Base-by-base conservation (phyloP, 345 rosid species). In the Salix arbutifolia region DNA sequence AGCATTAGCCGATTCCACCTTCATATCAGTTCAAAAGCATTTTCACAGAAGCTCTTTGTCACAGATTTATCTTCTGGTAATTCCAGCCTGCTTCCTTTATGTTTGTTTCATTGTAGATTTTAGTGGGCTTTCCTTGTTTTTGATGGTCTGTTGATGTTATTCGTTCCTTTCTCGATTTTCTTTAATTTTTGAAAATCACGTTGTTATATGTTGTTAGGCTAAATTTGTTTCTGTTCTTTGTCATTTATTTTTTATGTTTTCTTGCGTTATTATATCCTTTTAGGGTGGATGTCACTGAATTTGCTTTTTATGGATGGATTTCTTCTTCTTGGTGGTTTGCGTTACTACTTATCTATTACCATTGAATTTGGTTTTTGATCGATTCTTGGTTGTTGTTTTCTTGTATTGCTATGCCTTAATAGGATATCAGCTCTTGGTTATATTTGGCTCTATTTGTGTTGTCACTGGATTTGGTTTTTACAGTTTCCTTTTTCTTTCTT, bases 1-100 rank as follows among this genome's bases (percentile, higher is more conserved):
- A 96, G 99, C 77, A 82, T 93, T 82, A 96, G 99, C 86, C 82
- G 99, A 82, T 91, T 88, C 77, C 97, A 96, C 87, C 88, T 96
- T 77, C 89, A 87, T 78, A 88, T 96, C 81, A 85, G 68, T 60
- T 83, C 94, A 16, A 79, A 81, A 13, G 85, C 88, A 46, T 84
- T 88, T 52, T 78, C 80, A n/a, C 87, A 80, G 84, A 85, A 85
- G 85, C 92, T 91, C 84, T 90, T 81, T 78, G 89, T 93, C 74
- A 78, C 87, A 46, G 97, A 96, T 83, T 86, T 93, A 17, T 87
- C 91, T 3, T 92, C 97, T 25, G 97, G 97, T 96, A 70, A 58
- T 71, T 44, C 2, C 18, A 52, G 60, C 21, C 14, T 17, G 21
- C 40, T 28, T 28, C 21, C 5, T 42, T 61, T 19, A 0, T 56